A percentile compares a stretch with the other conserved stretches of the same genome.
phyloP scores from a whole-genome alignment of 768 basidiomycete species.

The Boletus subparvulus region DNA sequence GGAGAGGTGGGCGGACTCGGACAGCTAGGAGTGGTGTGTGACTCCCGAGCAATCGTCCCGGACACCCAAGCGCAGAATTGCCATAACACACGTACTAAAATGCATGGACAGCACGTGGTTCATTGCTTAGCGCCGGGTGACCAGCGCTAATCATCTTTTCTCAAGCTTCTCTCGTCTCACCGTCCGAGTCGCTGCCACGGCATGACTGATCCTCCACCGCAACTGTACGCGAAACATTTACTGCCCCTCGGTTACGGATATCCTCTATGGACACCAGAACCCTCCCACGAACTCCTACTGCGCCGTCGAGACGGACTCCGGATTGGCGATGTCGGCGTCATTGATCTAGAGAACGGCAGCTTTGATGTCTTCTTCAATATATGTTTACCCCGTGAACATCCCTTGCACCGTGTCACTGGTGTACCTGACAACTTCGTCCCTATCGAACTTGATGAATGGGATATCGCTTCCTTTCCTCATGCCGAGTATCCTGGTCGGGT shows the following conservation, averaged over 20 bases:
- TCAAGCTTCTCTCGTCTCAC: neutral
- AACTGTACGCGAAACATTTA: slow-evolving; percentile 13
- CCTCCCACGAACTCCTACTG: slow-evolving; percentile 11
- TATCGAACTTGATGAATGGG: slow-evolving; percentile 10
- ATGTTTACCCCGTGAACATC: slow-evolving; percentile 32
- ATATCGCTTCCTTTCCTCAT: slow-evolving; percentile 5
- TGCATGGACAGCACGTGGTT: neutral
- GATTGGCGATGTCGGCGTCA: slow-evolving; percentile 37
- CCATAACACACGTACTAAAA: too few relatives aligned
- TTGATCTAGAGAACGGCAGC: slow-evolving; percentile 29
- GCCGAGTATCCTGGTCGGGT: slow-evolving; percentile 13
- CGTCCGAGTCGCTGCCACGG: neutral
- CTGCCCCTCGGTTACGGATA: slow-evolving; percentile 24
- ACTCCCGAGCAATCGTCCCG: too few relatives aligned
- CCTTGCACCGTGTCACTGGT: slow-evolving; percentile 5
- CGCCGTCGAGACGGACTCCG: slow-evolving; percentile 23
- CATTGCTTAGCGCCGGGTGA: neutral
- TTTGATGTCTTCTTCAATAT: slow-evolving; percentile 41
- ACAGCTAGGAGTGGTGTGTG: too few relatives aligned
- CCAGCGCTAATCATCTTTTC: neutral
- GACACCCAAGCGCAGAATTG: too few relatives aligned
- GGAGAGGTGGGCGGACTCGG: too few relatives aligned
- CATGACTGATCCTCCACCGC: slow-evolving; percentile 9
- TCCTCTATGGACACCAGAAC: slow-evolving; percentile 36
- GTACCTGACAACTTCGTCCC: slow-evolving; percentile 31